Evolutionary conservation across 2,329 filamentous ascomycete genomes (phyloP), one percentile per base, ranked within the genome.

Genomic region (Fusarium vanettenii): DNA sequence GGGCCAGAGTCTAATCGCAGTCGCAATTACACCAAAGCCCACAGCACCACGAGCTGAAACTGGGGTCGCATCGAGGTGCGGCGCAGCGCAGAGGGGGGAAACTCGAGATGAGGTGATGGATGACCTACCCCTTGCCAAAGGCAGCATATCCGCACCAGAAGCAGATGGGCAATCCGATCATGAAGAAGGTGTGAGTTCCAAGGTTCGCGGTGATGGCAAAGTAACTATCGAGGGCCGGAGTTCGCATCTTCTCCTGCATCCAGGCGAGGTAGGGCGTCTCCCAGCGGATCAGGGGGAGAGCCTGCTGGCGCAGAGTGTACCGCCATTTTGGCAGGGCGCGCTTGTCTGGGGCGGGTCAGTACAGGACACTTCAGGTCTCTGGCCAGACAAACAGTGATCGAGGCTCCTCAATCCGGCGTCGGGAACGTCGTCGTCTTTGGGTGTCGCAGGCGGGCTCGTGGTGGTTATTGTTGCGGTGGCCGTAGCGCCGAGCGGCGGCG

Each of bases 171-270:
- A 99, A 86, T 68, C 95, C 93, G 76, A 98, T 89, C 95, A 98
- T 98, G 87, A 98, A 99, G 86, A 98, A 98, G 1, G 97, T 99
- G 84, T 99, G 97, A 1, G 97, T 99, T 75, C 97, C 95, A 65
- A 98, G 90, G 83, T 98, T 99, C 73, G 97, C 97, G 1, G 95
- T 97, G 75, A 97, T 94, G 60, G 97, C 96, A 84, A 99, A 99
- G 86, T 98, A 99, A 72, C 94, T 94, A 84, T 99, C 97, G 79
- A 98, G 92, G 10, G 93, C 89, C 1, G 95, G 94, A 22, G 94
- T 93, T 79, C 96, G 93, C 81, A 96, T 84, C 81, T 87, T 91
- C 76, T 92, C 89, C 87, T 99, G 97, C 80, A 98, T 86, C 85
- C 90, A 92, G 67, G 96, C 96, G 20, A 99, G 91, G 84, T 97